Conservation (phyloP, 2,329 filamentous ascomycete genomes). For the Xylaria sp. region DNA sequence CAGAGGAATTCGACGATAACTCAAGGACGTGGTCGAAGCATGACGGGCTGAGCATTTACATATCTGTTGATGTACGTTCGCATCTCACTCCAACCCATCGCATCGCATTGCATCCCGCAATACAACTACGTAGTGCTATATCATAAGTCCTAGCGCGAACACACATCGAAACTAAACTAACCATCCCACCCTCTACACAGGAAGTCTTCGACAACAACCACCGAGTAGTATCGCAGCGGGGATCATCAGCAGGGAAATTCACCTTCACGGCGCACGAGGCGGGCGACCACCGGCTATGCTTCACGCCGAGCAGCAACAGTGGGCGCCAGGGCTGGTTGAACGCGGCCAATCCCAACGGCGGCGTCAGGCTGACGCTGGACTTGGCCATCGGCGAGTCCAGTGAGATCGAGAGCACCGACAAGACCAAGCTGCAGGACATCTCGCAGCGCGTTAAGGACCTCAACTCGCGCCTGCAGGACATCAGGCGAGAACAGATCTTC, state of each 20-base stretch:
- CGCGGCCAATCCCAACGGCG: conserved; percentile 71
- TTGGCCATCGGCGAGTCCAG: conserved; percentile 94
- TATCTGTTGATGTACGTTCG: conserved; percentile 81
- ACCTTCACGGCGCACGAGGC: conserved; percentile 94
- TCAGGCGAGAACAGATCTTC: conserved; percentile 94
- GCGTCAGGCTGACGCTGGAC: conserved; percentile 86
- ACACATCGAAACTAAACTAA: not conserved
- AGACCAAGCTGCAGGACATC: conserved; percentile 90
- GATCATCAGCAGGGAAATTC: conserved; percentile 80
- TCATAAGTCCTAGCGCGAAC: too few relatives aligned
- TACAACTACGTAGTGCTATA: not conserved
- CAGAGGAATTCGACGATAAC: conserved; percentile 83
- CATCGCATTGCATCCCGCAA: not conserved
- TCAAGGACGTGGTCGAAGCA: conserved; percentile 75
- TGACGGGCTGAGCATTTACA: conserved; percentile 81
- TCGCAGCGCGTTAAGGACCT: conserved; percentile 88
- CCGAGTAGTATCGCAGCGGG: conserved; percentile 89
- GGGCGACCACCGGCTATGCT: conserved; percentile 97
- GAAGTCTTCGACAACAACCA: conserved; percentile 98
- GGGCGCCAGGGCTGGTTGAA: conserved; percentile 78
- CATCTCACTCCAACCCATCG: not conserved
- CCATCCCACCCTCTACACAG: conserved; percentile 49
- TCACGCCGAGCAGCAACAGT: conserved; percentile 81
- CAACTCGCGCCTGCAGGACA: conserved; percentile 86
- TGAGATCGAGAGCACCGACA: conserved; percentile 92